phyloP scores from a whole-genome alignment of 192 early-diverging fungal species.

The Coemansia sp. region DNA sequence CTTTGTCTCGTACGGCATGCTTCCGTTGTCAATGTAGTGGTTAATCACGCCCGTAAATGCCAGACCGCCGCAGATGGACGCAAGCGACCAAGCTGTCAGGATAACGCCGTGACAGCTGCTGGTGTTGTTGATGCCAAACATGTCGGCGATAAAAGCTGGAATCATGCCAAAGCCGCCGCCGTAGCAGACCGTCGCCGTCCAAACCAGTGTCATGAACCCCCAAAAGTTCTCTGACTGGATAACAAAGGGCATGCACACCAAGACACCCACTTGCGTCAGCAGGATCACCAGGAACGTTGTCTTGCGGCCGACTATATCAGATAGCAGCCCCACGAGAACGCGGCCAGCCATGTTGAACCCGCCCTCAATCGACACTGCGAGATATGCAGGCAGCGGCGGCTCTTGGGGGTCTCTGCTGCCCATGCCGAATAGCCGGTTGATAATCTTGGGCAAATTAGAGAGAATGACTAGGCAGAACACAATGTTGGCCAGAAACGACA shows the following conservation, averaged over 20 bases:
- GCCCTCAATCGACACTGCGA: conserved; percentile 60
- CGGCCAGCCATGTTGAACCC: conserved; percentile 64
- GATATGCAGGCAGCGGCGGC: conserved; percentile 26
- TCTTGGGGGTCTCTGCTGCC: conserved; percentile 31
- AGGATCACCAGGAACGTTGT: conserved; percentile 60
- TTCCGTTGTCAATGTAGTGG: conserved; percentile 46
- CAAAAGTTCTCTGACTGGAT: conserved; percentile 57
- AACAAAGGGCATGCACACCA: conserved; percentile 58
- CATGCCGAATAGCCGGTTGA: conserved; percentile 55
- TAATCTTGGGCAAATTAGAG: conserved; percentile 58
- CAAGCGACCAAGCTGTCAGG: conserved; percentile 72
- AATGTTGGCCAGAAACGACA: conserved; percentile 61
- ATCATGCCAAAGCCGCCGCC: conserved; percentile 77
- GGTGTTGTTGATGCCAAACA: conserved; percentile 74
- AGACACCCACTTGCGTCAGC: conserved; percentile 54
- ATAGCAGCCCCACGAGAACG: conserved; percentile 53
- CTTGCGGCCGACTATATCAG: conserved; percentile 64
- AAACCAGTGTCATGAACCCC: conserved; percentile 57
- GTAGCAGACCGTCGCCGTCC: conserved; percentile 66
- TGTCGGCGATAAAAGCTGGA: conserved; percentile 72
- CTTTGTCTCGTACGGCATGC: conserved; percentile 42
- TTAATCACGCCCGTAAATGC: conserved; percentile 66
- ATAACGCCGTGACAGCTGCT: conserved; percentile 74
- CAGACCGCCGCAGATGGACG: conserved; percentile 66
- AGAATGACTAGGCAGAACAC: conserved; percentile 62